Base-by-base conservation (phyloP, 805 yeast species). In the Cyberlindnera veronae region DNA sequence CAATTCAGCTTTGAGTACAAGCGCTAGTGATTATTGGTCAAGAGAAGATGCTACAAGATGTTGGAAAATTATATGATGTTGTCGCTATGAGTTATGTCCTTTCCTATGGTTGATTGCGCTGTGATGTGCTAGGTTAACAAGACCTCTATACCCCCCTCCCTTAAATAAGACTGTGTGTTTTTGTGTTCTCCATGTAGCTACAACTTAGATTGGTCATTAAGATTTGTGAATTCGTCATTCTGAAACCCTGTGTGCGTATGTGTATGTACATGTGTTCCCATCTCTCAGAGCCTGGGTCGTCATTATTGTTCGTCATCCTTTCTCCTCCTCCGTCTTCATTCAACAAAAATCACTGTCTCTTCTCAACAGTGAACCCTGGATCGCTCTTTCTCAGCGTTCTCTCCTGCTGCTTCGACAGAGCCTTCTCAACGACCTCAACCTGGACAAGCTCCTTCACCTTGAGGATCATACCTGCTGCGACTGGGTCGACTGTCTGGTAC, bases 401-500 rank as follows among this genome's bases (percentile, higher is more conserved):
- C 60, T 79, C 68, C 55, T 84, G 72, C 14, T 63, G 61, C 39
- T 70, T 72, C 1, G 79, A 62, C 51, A 79, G 63, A 15, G 66
- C 66, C 21, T 68, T 64, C 32, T 79, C 81, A 10, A 83, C 79
- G 27, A 88, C 66, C 51, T 88, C 91, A 21, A 91, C 93, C 34
- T 76, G 76, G 8, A 91, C 90, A 41, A 91, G 69, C 61, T 91
- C 97, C 63, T 91, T 91, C 33, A 91, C 86, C 44, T 74, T 69
- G 23, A 87, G 77, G 41, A 91, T 72, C 69, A 81, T 80, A 61
- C 95, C 96, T 3, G 98, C 96, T 44, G 82, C 76, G 24, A 82
- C 76, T 13, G 95, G 89, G 11, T 83, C 72, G 4, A 85, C 87
- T 34, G 67, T 64, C 54, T 80, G 90, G 63, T 83, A 90, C 3